Conservation (phyloP, 192 early-diverging fungal species). For the Radiomyces spectabilis region DNA sequence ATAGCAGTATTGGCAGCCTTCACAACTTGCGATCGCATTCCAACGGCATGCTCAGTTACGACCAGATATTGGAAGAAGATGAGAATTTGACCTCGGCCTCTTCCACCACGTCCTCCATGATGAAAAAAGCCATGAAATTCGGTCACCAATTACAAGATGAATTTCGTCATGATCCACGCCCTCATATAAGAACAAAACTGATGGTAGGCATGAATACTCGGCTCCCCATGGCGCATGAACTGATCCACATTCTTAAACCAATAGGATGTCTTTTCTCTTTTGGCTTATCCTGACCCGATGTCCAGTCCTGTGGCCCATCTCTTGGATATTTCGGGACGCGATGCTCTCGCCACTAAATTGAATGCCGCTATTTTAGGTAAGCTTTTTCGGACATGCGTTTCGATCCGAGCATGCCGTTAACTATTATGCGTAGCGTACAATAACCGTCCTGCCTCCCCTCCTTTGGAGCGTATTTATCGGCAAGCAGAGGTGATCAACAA, state of each 20-base stretch:
- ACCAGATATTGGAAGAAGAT: not conserved
- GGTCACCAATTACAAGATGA: conserved; percentile 47
- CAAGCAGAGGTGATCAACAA: conserved; percentile 11
- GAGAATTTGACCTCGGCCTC: too few relatives aligned
- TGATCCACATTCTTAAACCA: too few relatives aligned
- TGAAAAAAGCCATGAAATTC: conserved; percentile 33
- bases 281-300: conserved; percentile 67
- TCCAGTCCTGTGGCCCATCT: conserved; percentile 46
- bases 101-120: too few relatives aligned
- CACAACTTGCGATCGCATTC: too few relatives aligned
- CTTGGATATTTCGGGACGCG: conserved; percentile 45
- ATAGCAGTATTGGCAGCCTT: not conserved
- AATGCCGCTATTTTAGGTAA: conserved; percentile 61
- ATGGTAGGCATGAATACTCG: not conserved
- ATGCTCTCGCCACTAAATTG: conserved; percentile 56
- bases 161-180: conserved; percentile 22
- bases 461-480: conserved; percentile 16
- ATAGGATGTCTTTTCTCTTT: conserved; percentile 64
- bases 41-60: too few relatives aligned
- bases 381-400: too few relatives aligned
- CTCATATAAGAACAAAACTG: conserved; percentile 1
- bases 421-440: not conserved
- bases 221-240: too few relatives aligned
- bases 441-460: conserved; percentile 8
- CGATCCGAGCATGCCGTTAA: too few relatives aligned